Percentiles rank a stretch among this genome's conserved stretches.
phyloP scores from a whole-genome alignment of 176 grass and related monocot species.

The Stipa capillata region DNA sequence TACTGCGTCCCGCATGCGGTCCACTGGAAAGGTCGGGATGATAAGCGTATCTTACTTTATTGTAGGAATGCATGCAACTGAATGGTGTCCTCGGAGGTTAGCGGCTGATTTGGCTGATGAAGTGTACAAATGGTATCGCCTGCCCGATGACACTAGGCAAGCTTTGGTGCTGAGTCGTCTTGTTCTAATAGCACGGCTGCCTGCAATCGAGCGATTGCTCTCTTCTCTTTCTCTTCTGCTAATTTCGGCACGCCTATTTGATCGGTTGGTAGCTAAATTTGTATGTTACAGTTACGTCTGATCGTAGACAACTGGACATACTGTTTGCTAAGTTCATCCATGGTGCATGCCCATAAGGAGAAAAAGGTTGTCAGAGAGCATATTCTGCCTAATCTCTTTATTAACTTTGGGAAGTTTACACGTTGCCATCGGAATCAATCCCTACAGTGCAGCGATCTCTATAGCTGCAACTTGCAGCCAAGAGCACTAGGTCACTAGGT shows the following conservation, averaged over 20 bases:
- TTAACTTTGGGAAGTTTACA: constrained; percentile 21
- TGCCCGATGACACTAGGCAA: too few relatives aligned
- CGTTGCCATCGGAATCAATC: neutral
- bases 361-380: constrained; percentile 7
- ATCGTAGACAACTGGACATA: neutral
- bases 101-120: neutral
- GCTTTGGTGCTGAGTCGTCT: neutral
- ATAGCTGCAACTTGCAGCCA: constrained; percentile 4
- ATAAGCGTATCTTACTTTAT: constrained; percentile 12
- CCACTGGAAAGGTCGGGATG: neutral
- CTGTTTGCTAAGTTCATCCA: neutral
- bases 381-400: constrained; percentile 2
- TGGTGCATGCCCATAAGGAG: neutral
- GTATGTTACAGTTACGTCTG: neutral
- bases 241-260: neutral
- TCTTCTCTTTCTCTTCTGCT: neutral
- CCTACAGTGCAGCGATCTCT: neutral
- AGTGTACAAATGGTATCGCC: neutral
- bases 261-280: neutral
- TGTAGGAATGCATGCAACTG: neutral
- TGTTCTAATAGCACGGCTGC: neutral
- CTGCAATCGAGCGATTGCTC: constrained; percentile 9
- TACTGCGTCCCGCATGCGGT: neutral
- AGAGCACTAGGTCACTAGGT: neutral
- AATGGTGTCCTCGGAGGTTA: neutral